Percentiles rank a stretch among this genome's conserved stretches.
These are phyloP conservation scores for Xanthoconium stramineum DNA, from an alignment of 768 basidiomycete species.

Conservation along the genomic window DNA sequence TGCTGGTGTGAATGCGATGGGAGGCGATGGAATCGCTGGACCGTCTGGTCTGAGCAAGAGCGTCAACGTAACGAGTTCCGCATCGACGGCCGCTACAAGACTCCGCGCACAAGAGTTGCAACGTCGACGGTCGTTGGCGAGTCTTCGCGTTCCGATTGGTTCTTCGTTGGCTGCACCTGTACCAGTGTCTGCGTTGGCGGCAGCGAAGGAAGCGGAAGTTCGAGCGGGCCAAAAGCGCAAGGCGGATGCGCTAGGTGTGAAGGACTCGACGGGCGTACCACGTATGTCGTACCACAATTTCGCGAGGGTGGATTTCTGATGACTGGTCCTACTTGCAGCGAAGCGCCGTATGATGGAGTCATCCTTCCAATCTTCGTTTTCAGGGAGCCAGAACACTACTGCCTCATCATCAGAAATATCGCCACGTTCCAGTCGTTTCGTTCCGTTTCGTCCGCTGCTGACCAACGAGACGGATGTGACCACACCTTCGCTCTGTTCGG, in stretches of 20 bases:
- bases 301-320: background rate
- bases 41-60: conserved; percentile 32
- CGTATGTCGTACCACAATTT: conserved; percentile 29
- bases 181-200: conserved; percentile 4
- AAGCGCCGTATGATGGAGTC: conserved; percentile 38
- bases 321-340: conserved; percentile 19
- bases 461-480: conserved; percentile 39
- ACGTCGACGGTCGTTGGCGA: conserved; percentile 27
- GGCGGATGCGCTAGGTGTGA: conserved; percentile 19
- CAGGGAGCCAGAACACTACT: conserved; percentile 1
- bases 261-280: conserved; percentile 28
- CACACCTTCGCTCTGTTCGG: conserved; percentile 74
- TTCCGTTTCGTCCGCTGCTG: conserved; percentile 26
- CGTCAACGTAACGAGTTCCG: conserved; percentile 12
- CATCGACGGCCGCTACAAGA: conserved; percentile 5
- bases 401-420: conserved; percentile 21
- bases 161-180: conserved; percentile 22
- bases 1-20: conserved; percentile 19
- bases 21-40: conserved; percentile 21
- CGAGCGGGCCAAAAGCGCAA: conserved; percentile 32
- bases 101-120: conserved; percentile 18
- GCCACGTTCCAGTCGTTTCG: conserved; percentile 24
- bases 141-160: conserved; percentile 24
- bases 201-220: conserved; percentile 7
- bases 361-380: conserved; percentile 28